A percentile compares a stretch with the other conserved stretches of the same genome.
phyloP scores from a whole-genome alignment of 2,329 filamentous ascomycete species.

The Fusarium gaditjirri region DNA sequence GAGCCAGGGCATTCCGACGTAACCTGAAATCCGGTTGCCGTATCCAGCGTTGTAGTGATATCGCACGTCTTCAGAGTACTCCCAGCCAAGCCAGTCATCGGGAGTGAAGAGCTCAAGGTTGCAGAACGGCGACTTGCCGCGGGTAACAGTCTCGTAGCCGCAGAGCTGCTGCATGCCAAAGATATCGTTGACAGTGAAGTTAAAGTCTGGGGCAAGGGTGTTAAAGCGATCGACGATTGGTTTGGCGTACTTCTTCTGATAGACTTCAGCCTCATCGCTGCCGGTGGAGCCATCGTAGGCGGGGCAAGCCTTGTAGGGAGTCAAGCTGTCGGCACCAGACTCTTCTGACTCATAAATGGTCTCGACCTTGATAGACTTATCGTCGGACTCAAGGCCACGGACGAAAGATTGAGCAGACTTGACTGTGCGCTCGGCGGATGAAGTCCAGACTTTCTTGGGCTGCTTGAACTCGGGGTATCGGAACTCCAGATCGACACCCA shows the following conservation, averaged over 20 bases:
- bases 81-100: conserved; percentile 73
- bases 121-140: conserved; percentile 70
- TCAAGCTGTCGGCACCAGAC: conserved; percentile 68
- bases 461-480: conserved; percentile 65
- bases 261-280: conserved; percentile 63
- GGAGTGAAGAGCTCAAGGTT: conserved; percentile 67
- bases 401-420: conserved; percentile 69
- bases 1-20: conserved; percentile 73
- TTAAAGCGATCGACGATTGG: conserved; percentile 69
- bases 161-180: conserved; percentile 74
- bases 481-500: conserved; percentile 68
- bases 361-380: conserved; percentile 64
- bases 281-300: conserved; percentile 69
- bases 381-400: conserved; percentile 63
- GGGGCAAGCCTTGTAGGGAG: conserved; percentile 72
- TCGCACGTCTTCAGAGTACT: conserved; percentile 71
- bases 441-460: conserved; percentile 69
- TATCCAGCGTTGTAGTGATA: conserved; percentile 76
- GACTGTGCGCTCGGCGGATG: conserved; percentile 69
- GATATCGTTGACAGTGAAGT: conserved; percentile 71
- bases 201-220: conserved; percentile 64
- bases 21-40: conserved; percentile 65
- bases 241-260: conserved; percentile 65
- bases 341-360: conserved; percentile 66
- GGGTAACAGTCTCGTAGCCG: conserved; percentile 73